Conservation (phyloP, 352 stramenopile species). For the Achlya hypogyna region DNA sequence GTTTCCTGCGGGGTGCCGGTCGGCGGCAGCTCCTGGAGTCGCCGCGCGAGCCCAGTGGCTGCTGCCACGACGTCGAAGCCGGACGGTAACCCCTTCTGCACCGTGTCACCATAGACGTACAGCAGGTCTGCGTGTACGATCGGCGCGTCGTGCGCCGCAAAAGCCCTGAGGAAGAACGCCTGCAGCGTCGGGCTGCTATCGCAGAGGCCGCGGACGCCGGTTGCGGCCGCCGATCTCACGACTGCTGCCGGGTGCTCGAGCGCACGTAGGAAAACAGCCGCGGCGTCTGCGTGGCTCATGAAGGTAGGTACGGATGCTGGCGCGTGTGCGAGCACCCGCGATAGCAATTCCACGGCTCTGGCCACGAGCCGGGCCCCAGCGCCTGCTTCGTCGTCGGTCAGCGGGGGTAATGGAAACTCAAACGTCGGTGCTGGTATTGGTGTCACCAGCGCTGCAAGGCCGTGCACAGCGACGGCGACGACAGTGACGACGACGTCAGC, state of each 20-base stretch:
- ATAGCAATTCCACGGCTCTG: slow-evolving; percentile 4
- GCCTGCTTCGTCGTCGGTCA: neutral
- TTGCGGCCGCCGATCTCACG: neutral
- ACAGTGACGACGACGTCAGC: neutral
- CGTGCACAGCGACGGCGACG: neutral
- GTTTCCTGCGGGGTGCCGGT: neutral
- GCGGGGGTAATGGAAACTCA: neutral
- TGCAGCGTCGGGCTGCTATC: neutral
- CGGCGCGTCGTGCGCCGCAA: neutral
- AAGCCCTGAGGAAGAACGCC: neutral
- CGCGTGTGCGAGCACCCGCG: neutral
- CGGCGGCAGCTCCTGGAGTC: neutral
- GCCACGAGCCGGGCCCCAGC: neutral
- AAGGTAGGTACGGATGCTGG: neutral
- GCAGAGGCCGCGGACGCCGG: neutral
- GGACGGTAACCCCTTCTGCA: neutral
- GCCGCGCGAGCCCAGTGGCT: neutral
- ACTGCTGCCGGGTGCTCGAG: neutral
- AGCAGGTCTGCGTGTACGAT: neutral
- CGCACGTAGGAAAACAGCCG: neutral
- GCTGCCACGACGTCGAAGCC: neutral
- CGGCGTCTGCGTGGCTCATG: neutral
- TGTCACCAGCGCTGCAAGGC: neutral
- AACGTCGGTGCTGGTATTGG: neutral
- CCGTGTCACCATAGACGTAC: slow-evolving; percentile 17